These are phyloP conservation scores for Akanthomyces uredinophilus DNA, from an alignment of 2,329 filamentous ascomycete genomes.

Conservation along the genomic window DNA sequence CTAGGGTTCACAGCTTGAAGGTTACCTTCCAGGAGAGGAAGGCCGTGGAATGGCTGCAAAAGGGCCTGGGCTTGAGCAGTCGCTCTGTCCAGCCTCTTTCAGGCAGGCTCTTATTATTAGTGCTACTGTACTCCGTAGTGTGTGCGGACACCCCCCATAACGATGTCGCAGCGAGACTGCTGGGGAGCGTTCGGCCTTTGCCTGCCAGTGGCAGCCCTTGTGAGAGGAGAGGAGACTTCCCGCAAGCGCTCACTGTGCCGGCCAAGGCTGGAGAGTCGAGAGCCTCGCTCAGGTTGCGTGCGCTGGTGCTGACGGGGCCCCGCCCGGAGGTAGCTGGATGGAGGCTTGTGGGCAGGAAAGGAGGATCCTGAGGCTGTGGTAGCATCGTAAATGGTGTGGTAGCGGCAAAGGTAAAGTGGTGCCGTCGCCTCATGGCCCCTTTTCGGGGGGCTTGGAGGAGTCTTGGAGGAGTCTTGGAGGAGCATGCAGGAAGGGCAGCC, in stretches of 20 bases:
- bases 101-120: neutral
- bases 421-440: constrained; percentile 7
- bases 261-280: constrained; percentile 2
- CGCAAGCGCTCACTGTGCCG: neutral
- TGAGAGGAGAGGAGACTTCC: neutral
- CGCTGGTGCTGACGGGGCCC: constrained; percentile 1
- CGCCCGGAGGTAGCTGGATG: neutral
- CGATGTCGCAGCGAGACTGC: neutral
- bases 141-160: neutral
- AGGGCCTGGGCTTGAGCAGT: neutral
- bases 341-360: neutral
- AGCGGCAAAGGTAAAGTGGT: constrained; percentile 4
- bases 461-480: neutral
- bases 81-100: neutral
- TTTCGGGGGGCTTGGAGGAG: neutral
- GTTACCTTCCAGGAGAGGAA: constrained; percentile 9
- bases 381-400: constrained; percentile 1
- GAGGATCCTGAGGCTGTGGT: constrained; percentile 5
- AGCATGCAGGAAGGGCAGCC: neutral
- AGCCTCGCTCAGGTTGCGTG: neutral
- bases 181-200: neutral
- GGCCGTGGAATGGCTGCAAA: neutral
- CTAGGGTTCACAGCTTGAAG: neutral
- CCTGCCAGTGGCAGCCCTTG: no score
- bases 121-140: neutral